Evolutionary conservation across 2,329 filamentous ascomycete species (phyloP), one percentile per base, ranked within the genome.

Genomic region (Endoconidiophora polonica): DNA sequence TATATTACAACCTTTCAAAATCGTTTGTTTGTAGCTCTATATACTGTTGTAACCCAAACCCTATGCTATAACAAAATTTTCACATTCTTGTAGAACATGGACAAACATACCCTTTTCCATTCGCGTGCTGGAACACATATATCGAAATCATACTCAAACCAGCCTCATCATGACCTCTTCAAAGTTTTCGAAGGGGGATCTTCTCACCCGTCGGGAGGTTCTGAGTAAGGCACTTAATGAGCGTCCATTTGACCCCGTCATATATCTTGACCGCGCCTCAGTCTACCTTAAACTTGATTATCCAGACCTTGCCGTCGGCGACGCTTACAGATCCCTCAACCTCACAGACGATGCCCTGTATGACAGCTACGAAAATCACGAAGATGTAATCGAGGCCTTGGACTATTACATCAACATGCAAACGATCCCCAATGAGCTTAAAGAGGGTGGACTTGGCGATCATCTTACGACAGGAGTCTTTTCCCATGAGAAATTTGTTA

Each of bases 321-420:
- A 95, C 68, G 86, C 86, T 4, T 96, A 96, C 62, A 81, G 83
- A 50, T 87, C 88, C 1, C 72, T 96, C n/a, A 74, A 94, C 3
- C 68, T 98, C 44, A 75, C 83, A 14, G 90, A 96, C 60, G 86
- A 91, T 56, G 74, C 86, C 36, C 65, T 72, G 55, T 81, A 91
- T 50, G 83, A 90, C 54, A 75, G 77, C 38, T 88, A 84, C 57
- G 86, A 95, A 63, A 93, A 87, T 59, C 81, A 91, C 60, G 78
- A 86, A 14, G 67, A 75, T 57, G 79, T 81, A 6, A 56, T 71
- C 5, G 73, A 76, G 47, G 68, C 72, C 7, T 63, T 81, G 44
- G 59, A 67, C 53, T 57, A 62, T 16, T 42, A 55, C 18, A 58
- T 61, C 39, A 50, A 58, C 5, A 58, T 59, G 20, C 60, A 62